Evolutionary conservation across 306 rosid genomes (phyloP), one percentile per base, ranked within the genome.

Genomic region (Biancaea sappan): DNA sequence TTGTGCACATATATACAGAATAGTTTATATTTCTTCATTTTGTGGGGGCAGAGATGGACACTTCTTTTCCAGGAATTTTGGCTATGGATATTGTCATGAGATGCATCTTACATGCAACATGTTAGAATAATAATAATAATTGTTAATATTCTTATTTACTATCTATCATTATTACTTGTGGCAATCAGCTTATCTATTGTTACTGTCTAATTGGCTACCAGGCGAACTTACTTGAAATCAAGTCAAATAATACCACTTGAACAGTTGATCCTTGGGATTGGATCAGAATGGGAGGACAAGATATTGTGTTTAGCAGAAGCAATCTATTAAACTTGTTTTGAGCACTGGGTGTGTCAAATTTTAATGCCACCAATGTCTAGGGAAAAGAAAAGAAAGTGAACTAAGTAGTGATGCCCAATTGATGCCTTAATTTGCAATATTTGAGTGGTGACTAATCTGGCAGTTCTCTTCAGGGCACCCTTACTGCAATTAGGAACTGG

Each of bases 401-500:
- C 7, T 1, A 3, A 4, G 2, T n/a, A 21, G 28, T 37, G 44
- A 63, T 13, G 50, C n/a, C 22, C 26, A 25, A 6, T 65, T 12
- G 19, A 21, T 68, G 24, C 26, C 29, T 10, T 26, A 4, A 28
- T 44, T 28, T 0, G 72, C 26, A 26, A 46, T 52, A 2, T 31
- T 4, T 47, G 6, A 31, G 16, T 34, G 57, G 52, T 54, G 74
- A 51, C 70, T 83, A 71, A 82, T 74, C 32, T 14, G 54, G 38
- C n/a, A 34, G 66, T 56, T 78, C 28, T 66, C 69, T 77, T 78
- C 80, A 89, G 94, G 90, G 94, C 8, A 89, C 91, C 38, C 88
- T 89, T 47, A 85, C 88, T 72, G 91, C 91, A 32, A 85, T 89
- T 50, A 85, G 94, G 75, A 84, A 89, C 67, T 89, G 94, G 91